Evolutionary conservation across 768 basidiomycete species (phyloP).

Genomic region (Strobilomyces dryophilus): DNA sequence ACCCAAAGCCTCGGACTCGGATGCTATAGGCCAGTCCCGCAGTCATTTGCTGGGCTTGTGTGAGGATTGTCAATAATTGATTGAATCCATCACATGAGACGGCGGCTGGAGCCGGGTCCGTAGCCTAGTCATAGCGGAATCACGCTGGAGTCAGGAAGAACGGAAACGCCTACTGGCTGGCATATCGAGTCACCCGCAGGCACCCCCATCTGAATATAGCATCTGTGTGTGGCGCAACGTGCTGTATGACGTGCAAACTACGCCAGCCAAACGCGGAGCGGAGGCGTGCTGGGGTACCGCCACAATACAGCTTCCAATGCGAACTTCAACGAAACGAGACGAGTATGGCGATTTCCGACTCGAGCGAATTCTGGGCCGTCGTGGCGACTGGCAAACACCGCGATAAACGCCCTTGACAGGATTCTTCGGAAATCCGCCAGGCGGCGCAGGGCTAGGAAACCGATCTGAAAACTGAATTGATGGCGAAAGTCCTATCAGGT

Average conservation of each 20-base stretch:
- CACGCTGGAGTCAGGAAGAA: no score
- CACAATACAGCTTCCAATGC: constrained; percentile 6
- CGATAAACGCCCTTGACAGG: background rate
- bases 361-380: background rate
- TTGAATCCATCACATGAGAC: no score
- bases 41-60: no score
- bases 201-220: no score
- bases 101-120: no score
- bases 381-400: background rate
- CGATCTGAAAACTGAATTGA: constrained; percentile 3
- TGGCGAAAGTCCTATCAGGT: background rate
- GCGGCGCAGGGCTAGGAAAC: constrained; percentile 6
- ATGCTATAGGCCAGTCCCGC: no score
- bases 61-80: no score
- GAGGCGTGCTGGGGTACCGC: constrained; percentile 5
- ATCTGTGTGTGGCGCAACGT: background rate
- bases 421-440: background rate
- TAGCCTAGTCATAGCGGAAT: no score
- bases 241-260: background rate
- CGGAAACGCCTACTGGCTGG: no score
- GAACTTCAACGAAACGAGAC: background rate
- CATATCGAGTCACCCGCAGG: no score
- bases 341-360: constrained; percentile 8
- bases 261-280: background rate
- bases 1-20: no score